These are phyloP conservation scores for Neoscytalidium dimidiatum DNA, from an alignment of 2,329 filamentous ascomycete genomes.

Conservation along the genomic window DNA sequence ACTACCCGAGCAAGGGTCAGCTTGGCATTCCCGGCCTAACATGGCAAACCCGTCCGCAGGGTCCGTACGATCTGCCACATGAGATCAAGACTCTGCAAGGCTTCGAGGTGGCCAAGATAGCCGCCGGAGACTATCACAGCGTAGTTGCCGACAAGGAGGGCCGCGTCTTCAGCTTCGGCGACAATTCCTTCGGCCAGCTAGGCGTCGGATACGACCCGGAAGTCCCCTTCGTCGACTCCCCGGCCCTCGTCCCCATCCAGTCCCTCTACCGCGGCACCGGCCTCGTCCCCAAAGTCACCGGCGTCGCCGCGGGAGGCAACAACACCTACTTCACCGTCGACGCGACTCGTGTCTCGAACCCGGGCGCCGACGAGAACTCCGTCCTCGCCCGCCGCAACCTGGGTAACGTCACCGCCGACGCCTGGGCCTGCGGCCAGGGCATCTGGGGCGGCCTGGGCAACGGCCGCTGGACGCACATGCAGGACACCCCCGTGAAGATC, in stretches of 20 bases:
- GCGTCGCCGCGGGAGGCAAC: constrained; percentile 79
- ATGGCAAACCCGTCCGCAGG: constrained; percentile 75
- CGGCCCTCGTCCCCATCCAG: constrained; percentile 69
- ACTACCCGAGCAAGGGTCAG: constrained; percentile 82
- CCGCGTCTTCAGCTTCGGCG: constrained; percentile 82
- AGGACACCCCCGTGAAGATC: constrained; percentile 74
- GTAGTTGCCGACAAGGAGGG: constrained; percentile 75
- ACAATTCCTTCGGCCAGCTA: constrained; percentile 88
- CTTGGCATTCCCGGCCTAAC: constrained; percentile 81
- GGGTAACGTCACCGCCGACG: constrained; percentile 68
- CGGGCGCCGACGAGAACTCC: constrained; percentile 33
- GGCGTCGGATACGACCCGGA: constrained; percentile 73
- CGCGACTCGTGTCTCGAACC: constrained; percentile 60
- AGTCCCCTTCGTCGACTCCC: constrained; percentile 65
- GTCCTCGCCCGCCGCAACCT: constrained; percentile 40
- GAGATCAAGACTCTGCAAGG: constrained; percentile 73
- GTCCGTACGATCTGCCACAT: constrained; percentile 79
- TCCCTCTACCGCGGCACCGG: constrained; percentile 71
- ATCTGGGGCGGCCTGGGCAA: constrained; percentile 82
- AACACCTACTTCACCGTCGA: constrained; percentile 90
- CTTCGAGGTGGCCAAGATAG: constrained; percentile 72
- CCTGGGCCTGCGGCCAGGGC: constrained; percentile 85
- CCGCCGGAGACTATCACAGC: constrained; percentile 85
- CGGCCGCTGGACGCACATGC: constrained; percentile 86
- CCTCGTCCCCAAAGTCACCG: constrained; percentile 67